These are phyloP conservation scores for Cubamyces sp. DNA, from an alignment of 768 basidiomycete genomes.

Conservation along the genomic window DNA sequence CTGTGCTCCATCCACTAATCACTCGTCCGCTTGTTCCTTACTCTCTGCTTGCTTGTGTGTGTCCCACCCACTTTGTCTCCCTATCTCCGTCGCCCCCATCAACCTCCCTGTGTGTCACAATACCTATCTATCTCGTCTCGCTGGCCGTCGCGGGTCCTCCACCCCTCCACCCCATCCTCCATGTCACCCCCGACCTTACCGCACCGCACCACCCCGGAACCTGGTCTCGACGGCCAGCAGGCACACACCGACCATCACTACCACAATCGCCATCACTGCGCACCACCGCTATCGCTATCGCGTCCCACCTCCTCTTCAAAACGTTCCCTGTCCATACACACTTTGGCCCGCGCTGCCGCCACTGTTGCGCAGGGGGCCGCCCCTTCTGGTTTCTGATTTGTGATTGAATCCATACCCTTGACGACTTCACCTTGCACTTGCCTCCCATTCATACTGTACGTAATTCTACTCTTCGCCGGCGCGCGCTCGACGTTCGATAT, in stretches of 20 bases:
- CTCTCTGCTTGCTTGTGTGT: background rate
- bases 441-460: constrained; percentile 2
- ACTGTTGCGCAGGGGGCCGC: background rate
- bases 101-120: background rate
- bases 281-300: background rate
- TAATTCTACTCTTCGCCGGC: constrained; percentile 3
- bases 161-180: background rate
- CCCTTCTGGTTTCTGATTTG: no score
- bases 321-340: background rate
- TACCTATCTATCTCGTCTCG: constrained; percentile 3
- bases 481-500: background rate
- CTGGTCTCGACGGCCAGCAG: constrained; percentile 24
- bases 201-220: background rate
- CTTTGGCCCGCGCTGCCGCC: background rate
- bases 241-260: constrained; percentile 1
- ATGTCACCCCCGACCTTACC: background rate
- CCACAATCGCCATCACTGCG: background rate
- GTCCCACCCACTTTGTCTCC: background rate
- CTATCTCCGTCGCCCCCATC: background rate
- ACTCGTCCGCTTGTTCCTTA: no score
- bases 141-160: constrained; percentile 14
- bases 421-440: no score
- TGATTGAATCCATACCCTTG: background rate
- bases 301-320: background rate
- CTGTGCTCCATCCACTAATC: no score